phyloP scores from a whole-genome alignment of 129 eudicot genomes.

The Helianthus tuberosus region DNA sequence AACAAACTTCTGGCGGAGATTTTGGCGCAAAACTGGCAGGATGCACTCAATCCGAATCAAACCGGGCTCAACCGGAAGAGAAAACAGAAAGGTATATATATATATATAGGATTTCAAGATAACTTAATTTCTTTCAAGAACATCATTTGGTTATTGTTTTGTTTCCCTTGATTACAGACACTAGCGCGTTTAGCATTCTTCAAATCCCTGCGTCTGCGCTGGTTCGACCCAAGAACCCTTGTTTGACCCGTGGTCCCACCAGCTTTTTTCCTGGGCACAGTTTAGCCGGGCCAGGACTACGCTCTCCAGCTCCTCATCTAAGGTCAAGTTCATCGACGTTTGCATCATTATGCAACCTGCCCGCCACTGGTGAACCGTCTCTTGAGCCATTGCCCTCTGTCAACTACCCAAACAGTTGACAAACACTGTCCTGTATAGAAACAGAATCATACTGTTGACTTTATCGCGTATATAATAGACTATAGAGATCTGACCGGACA shows the following conservation, averaged over 20 bases:
- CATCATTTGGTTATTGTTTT: constrained; percentile 3
- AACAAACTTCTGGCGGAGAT: constrained; percentile 50
- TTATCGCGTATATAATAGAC: background rate
- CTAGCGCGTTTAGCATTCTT: background rate
- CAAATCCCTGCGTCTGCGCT: constrained; percentile 22
- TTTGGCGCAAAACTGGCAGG: constrained; percentile 12
- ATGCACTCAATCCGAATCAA: background rate
- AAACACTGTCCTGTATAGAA: background rate
- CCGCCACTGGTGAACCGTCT: constrained; percentile 4
- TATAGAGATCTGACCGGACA: background rate
- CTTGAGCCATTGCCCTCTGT: background rate
- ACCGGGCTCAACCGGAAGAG: background rate
- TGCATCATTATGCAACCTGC: constrained; percentile 15
- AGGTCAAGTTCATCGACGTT: constrained; percentile 22
- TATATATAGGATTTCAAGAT: background rate
- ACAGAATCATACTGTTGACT: background rate
- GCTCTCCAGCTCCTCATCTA: constrained; percentile 65
- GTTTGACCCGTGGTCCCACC: constrained; percentile 9
- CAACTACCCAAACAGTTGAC: constrained; percentile 17
- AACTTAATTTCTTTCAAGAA: background rate
- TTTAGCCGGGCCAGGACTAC: constrained; percentile 7
- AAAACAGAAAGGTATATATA: constrained; percentile 34
- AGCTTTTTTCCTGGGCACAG: background rate
- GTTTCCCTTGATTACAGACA: constrained; percentile 22
- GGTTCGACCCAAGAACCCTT: background rate